Base-by-base conservation (phyloP, 192 early-diverging fungal species). In the Backusella mclennaniae region DNA sequence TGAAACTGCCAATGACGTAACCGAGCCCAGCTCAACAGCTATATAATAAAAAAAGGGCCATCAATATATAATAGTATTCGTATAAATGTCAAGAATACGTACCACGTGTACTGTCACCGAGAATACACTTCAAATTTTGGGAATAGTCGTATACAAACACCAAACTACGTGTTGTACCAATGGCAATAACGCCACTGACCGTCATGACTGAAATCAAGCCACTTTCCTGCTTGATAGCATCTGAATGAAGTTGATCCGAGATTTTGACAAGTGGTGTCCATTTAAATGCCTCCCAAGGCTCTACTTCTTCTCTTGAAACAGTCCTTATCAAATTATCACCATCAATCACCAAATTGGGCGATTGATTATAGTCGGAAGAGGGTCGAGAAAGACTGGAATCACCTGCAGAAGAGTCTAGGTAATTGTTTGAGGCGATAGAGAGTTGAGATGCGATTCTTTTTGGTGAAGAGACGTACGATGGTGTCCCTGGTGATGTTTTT, bases 1-100 rank as follows among this genome's bases (percentile, higher is more conserved):
- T 21, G 87, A 88, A 21, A 90, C 88, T 21, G 87, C 85, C 23
- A 90, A 82, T 8, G 89, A 84, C 14, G 87, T 88, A 26, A 90
- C 89, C 3, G 87, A 77, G 3, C 89, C 89, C 36, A 86, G 52
- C 31, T 88, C 87, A 26, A 86, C 33, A 69, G 87, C 87, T 81
- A 73, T 56, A 46, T 26, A 26, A 26, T 26, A 26, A 26, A 26
- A 26, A 26, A 26, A 26, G 26, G 26, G 26, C 26, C 26, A 26
- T 26, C 26, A 26, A 26, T 26, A 17, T 35, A 63, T 44, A 39
- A 39, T 39, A 39, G 46, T 38, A 44, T 3, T 69, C 19, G 0
- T 1, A 66, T 44, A 72, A 35, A 80, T 44, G 38, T 19, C 41
- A 49, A 36, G 29, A 38, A 29, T 74, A 23, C 63, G 53, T 84